These are phyloP conservation scores for Fagopyrum esculentum DNA, from an alignment of 148 eudicot genomes.

Conservation along the genomic window DNA sequence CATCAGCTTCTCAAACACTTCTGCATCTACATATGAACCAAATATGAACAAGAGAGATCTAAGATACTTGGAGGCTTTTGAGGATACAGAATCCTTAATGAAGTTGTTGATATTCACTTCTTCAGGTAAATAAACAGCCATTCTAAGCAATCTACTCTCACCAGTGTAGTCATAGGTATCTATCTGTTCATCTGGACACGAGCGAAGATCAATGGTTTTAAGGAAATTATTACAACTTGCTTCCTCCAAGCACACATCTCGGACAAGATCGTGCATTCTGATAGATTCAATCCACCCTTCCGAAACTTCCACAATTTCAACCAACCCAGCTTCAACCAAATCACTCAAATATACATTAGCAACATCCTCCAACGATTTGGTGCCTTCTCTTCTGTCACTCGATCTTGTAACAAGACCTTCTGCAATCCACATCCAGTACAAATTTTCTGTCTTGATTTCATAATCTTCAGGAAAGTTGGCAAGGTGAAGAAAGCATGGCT, in stretches of 20 bases:
- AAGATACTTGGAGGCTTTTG: background rate
- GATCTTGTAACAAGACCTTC: constrained; percentile 9
- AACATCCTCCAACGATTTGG: background rate
- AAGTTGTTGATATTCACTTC: background rate
- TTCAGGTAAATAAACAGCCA: background rate
- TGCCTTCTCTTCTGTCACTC: background rate
- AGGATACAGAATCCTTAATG: background rate
- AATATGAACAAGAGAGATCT: background rate
- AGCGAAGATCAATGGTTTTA: background rate
- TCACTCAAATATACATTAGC: background rate
- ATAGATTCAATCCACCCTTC: background rate
- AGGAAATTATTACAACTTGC: background rate
- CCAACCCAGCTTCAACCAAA: constrained; percentile 4
- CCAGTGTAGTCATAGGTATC: background rate
- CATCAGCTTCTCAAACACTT: background rate
- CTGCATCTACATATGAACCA: background rate
- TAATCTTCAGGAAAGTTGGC: constrained; percentile 3
- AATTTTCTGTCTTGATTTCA: background rate
- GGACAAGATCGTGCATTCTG: constrained; percentile 1
- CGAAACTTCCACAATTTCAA: background rate
- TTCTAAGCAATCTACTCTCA: background rate
- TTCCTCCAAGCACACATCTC: constrained; percentile 1
- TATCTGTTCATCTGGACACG: background rate
- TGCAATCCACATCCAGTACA: background rate
- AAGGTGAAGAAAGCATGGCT: constrained; percentile 1